Evolutionary conservation across 371 early-diverging fungal species (phyloP), one percentile per base, ranked within the genome.

Genomic region (Mortierella sp.): DNA sequence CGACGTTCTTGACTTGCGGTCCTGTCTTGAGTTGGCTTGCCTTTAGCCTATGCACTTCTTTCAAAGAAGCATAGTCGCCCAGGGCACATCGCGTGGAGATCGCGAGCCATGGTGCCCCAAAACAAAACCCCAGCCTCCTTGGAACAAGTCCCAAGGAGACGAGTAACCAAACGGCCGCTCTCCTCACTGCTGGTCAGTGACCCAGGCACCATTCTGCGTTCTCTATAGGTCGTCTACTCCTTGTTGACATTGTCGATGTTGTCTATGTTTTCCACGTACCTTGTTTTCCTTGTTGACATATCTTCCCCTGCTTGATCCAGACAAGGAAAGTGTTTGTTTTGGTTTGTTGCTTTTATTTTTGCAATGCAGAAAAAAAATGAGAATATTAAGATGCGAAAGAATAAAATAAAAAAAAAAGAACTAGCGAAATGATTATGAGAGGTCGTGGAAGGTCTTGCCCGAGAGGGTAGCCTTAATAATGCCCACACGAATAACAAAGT

Each of bases 401-500:
- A 64, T 40, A 19, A 64, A 50, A 71, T 75, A 37, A 71, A 59
- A 34, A 40, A 50, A n/a, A 19, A 44, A 24, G 2, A 31, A 80
- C 11, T 37, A 16, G 43, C 24, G 28, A 44, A 57, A 67, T 51
- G 31, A 3, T 61, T 84, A 84, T 78, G 84, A 91, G 75, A 89
- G 86, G 57, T 93, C 94, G 87, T 96, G 96, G 92, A 96, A 95
- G 86, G 95, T 94, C 87, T 90, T 91, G 79, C 95, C 96, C 55
- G 91, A 90, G 80, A 90, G 89, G 26, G 95, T 96, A 74, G 91
- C 94, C 91, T 97, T 96, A 77, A 98, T 93, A 76, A 95, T 93
- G 24, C 95, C 96, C 67, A 91, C 94, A 85, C 98, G 93, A 83
- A 97, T 96, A 74, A 95, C 95, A 93, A 95, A 98, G 89, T 98